Evolutionary conservation across 495 filamentous ascomycete species (phyloP).

Genomic region (Umbilicaria muhlenbergii): DNA sequence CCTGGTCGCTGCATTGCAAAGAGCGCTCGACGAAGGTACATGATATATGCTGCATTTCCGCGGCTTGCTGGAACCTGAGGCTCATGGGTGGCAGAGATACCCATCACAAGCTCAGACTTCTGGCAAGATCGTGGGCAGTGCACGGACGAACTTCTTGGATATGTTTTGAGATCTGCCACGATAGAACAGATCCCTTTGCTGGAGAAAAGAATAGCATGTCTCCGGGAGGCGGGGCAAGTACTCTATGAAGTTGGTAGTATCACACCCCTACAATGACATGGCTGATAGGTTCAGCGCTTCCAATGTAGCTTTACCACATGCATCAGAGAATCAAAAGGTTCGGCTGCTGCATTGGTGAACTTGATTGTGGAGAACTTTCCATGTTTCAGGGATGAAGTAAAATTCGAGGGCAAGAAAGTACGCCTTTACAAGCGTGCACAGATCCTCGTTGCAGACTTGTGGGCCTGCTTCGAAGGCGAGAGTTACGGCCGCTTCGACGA

Average conservation of each 20-base stretch:
- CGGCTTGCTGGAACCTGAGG: not conserved
- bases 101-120: slow-evolving; percentile 76
- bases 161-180: slow-evolving; percentile 77
- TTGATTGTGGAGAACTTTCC: slow-evolving; percentile 61
- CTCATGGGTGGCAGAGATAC: slow-evolving; percentile 42
- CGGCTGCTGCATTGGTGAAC: slow-evolving; percentile 73
- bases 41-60: not conserved
- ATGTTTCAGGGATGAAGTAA: slow-evolving; percentile 71
- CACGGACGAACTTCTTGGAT: slow-evolving; percentile 51
- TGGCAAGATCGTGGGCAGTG: slow-evolving; percentile 70
- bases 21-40: slow-evolving; percentile 77
- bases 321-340: slow-evolving; percentile 58
- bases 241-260: slow-evolving; percentile 55
- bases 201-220: slow-evolving; percentile 55
- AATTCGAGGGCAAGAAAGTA: slow-evolving; percentile 56
- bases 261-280: slow-evolving; percentile 1
- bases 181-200: slow-evolving; percentile 80
- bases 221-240: slow-evolving; percentile 73
- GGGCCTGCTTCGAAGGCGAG: slow-evolving; percentile 82
- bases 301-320: slow-evolving; percentile 58
- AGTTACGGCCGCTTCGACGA: slow-evolving; percentile 73
- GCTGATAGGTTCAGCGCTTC: slow-evolving; percentile 47
- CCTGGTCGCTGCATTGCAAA: slow-evolving; percentile 68
- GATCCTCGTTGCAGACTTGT: slow-evolving; percentile 87
- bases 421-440: slow-evolving; percentile 87